Evolutionary conservation across 192 early-diverging fungal species (phyloP), one percentile per base, ranked within the genome.

Genomic region (Umbelopsis sp.): DNA sequence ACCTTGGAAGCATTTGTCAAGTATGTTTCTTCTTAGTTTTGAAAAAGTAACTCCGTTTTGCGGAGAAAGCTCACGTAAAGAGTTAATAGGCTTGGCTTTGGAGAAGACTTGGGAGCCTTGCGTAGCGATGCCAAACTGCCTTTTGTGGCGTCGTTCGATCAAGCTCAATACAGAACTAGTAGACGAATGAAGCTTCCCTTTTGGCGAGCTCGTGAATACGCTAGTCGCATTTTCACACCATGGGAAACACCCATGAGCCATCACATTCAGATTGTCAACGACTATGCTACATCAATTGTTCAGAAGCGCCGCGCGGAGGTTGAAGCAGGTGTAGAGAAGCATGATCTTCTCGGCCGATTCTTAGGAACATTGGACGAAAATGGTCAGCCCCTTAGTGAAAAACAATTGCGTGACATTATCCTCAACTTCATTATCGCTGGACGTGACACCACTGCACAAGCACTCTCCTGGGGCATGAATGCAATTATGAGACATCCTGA

Each of bases 101-200:
- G 84, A 24, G 77, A 80, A 31, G 68, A 84, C 12, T 70, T 86
- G n/a, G 65, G 81, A 26, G 73, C 83, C 31, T 44, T 88, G 14
- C 53, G 73, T 26, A 72, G 53, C 24, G 74, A 72, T 1, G 80
- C 73, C 21, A 76, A 78, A 32, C 71, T 79, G 20, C 75, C 71
- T 7, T 87, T 90, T 80, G 87, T 84, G 0, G 51, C 41, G 3
- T 73, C 86, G 11, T 89, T 89, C 69, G 87, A 89, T 59, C 73
- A 69, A 25, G 81, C 77, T 11, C 86, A 87, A 72, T 56, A 53
- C 32, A 62, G 41, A 8, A 81, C 81, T 1, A 56, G 70, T 11
- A 41, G 69, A 14, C 76, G 81, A 0, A 71, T 82, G 31, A 53
- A 77, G 43, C 75, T 71, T 26, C 79, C 72, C 25, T 69, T 71